Evolutionary conservation across 345 rosid genomes (phyloP).

Genomic region (Ceriops decandra): DNA sequence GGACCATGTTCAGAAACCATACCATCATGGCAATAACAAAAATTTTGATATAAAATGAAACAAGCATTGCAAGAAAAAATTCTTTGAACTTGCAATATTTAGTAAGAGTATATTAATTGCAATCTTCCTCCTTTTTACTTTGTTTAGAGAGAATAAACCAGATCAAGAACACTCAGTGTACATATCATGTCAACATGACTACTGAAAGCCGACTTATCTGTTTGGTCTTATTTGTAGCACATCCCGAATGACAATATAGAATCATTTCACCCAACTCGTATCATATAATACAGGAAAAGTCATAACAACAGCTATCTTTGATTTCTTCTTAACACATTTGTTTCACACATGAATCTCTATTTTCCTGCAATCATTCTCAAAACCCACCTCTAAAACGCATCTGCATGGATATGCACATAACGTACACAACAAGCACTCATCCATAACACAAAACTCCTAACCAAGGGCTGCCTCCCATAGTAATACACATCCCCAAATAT

Average conservation of each 20-base stretch:
- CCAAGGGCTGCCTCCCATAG: not conserved
- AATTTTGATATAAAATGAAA: constrained; percentile 77
- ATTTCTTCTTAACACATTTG: not conserved
- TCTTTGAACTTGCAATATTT: constrained; percentile 40
- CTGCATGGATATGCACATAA: not conserved
- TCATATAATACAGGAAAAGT: too few relatives aligned
- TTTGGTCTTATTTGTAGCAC: not conserved
- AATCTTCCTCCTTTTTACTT: not conserved
- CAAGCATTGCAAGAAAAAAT: constrained; percentile 46
- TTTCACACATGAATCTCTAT: not conserved
- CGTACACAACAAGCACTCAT: not conserved
- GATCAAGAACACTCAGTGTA: constrained; percentile 1
- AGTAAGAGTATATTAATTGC: not conserved
- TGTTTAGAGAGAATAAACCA: not conserved
- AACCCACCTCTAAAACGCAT: not conserved
- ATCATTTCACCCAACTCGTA: too few relatives aligned
- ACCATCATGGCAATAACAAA: constrained; percentile 68
- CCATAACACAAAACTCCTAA: not conserved
- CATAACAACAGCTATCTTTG: too few relatives aligned
- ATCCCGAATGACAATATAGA: not conserved
- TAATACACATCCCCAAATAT: too few relatives aligned
- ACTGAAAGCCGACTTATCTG: not conserved
- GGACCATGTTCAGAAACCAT: constrained; percentile 20
- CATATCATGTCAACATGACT: not conserved
- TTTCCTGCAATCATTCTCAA: not conserved